Evolutionary conservation across 2,329 filamentous ascomycete genomes (phyloP).

Genomic region (Paecilomyces niveus): DNA sequence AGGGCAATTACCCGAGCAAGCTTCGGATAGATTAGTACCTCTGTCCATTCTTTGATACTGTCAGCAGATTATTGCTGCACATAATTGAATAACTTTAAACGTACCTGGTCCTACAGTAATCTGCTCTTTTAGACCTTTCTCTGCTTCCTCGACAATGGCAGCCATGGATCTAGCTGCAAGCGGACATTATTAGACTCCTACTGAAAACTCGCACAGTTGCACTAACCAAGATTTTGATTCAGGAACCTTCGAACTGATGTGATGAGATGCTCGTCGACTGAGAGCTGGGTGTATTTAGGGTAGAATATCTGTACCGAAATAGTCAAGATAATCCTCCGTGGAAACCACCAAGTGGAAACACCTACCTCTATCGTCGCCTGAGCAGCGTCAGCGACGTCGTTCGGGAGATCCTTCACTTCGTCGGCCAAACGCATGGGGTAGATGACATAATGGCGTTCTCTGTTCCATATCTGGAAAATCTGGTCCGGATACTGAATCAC

Average conservation of each 20-base stretch:
- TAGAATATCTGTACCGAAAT: not conserved
- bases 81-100: not conserved
- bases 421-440: not conserved
- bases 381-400: not conserved
- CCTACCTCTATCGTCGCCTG: not conserved
- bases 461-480: not conserved
- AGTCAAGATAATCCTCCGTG: not conserved
- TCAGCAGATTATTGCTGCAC: not conserved
- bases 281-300: not conserved
- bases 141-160: not conserved
- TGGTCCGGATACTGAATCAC: not conserved
- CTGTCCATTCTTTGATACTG: not conserved
- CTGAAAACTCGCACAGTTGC: not conserved
- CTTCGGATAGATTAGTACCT: not conserved
- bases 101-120: not conserved
- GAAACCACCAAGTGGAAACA: not conserved
- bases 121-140: not conserved
- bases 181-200: not conserved
- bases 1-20: conserved; percentile 2
- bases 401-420: not conserved
- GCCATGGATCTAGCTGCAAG: not conserved
- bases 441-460: not conserved
- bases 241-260: not conserved
- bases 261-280: not conserved
- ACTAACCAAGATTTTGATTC: not conserved